These are phyloP conservation scores for Suillus subaureus DNA, from an alignment of 768 basidiomycete genomes.

Conservation along the genomic window DNA sequence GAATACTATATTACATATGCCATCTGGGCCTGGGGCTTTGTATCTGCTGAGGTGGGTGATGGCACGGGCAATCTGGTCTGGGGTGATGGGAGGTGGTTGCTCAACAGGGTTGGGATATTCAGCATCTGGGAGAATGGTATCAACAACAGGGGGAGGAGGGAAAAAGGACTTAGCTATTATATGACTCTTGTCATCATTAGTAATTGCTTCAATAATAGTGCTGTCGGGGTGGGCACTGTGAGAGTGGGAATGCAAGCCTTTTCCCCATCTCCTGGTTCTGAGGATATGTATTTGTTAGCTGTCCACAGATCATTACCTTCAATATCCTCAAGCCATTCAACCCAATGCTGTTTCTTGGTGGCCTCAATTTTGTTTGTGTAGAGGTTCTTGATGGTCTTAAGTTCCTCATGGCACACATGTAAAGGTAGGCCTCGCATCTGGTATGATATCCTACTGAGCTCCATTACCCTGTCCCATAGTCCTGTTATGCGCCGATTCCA, in stretches of 20 bases:
- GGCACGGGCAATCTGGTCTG: constrained; percentile 8
- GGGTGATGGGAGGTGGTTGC: constrained; percentile 10
- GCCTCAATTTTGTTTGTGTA: not conserved
- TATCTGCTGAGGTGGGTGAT: constrained; percentile 15
- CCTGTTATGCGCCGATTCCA: constrained; percentile 19
- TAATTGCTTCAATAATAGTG: rapidly evolving
- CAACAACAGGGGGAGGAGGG: constrained; percentile 9
- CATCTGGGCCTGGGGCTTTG: constrained; percentile 28
- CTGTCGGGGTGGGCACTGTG: not conserved
- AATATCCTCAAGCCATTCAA: too few species aligned
- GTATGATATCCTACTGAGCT: not conserved
- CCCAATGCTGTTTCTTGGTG: constrained; percentile 12
- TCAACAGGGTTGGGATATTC: constrained; percentile 11
- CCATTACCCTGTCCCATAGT: too few species aligned
- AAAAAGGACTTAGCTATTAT: constrained; percentile 31
- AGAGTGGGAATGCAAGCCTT: not conserved
- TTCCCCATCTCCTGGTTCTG: not conserved
- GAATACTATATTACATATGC: constrained; percentile 25
- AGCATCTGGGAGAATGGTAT: not conserved
- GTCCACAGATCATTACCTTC: constrained; percentile 8
- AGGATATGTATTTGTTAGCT: constrained; percentile 8
- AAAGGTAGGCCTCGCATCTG: not conserved
- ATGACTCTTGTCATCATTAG: too few species aligned
- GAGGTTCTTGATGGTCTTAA: not conserved
- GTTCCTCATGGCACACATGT: not conserved